Base-by-base conservation (phyloP, 768 basidiomycete species). In the Tephrocybe sp. region DNA sequence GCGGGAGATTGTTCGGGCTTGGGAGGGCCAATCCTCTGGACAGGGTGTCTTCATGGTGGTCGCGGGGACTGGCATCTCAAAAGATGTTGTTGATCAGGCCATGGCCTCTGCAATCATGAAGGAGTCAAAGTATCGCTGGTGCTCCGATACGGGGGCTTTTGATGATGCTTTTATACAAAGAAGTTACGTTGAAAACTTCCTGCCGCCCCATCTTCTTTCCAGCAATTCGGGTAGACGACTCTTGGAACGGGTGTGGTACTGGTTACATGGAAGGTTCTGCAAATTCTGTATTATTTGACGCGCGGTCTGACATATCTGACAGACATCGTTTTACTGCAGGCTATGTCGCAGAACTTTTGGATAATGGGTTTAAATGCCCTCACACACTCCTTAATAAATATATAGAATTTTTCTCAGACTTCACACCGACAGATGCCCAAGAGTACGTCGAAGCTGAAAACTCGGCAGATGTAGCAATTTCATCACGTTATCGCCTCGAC, bases 31-130 rank as follows among this genome's bases (percentile, higher is more conserved):
- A 39, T 67, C 67, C 1, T 64, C 61, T n/a, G 69, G 67, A 1
- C 68, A 70, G 26, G 69, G 71, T 2, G 67, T 77, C 9, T 72
- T 70, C 44, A 70, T 77, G 67, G 67, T 74, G 8, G 67, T 77
- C 4, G 71, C 73, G 2, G 75, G 75, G 5, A 77, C 74, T 3
- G 74, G 73, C 1, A 71, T 77, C 13, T 74, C 73, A 11, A 75
- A 75, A 56, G 69, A 72, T 44, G 67, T 71, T 12, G 72, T 77
- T 6, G 70, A 74, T 49, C 69, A 69, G 45, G 72, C 73, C 1
- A 73, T 76, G 71, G 67, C 73, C 2, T 73, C 71, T 5, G 74
- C 71, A 1, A 69, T 75, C 40, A 75, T 76, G 73, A 76, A 76
- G 51, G 73, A 73, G 26, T 73, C 73, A 0, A 61, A 62, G 18